These are phyloP conservation scores for Fusarium napiforme DNA, from an alignment of 2,329 filamentous ascomycete genomes.

Conservation along the genomic window DNA sequence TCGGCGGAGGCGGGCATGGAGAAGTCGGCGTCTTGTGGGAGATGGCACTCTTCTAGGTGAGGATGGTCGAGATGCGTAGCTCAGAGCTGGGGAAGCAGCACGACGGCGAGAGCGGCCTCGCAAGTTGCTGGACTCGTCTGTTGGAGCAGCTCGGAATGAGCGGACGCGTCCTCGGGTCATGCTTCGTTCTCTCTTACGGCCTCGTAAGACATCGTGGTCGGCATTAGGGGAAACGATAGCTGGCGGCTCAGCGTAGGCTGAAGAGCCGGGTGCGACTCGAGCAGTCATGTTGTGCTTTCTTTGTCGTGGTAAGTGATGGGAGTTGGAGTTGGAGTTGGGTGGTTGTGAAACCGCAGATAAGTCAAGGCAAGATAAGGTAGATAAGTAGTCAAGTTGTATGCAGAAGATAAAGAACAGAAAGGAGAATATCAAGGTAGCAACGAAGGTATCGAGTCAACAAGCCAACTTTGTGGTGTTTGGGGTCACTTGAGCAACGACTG, in stretches of 20 bases:
- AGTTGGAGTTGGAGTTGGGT: background rate
- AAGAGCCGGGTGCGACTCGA: constrained; percentile 32
- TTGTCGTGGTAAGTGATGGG: background rate
- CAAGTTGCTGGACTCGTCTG: constrained; percentile 57
- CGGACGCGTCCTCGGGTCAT: constrained; percentile 48
- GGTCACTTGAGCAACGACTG: constrained; percentile 31
- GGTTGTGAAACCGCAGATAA: constrained; percentile 11
- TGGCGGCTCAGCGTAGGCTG: constrained; percentile 41
- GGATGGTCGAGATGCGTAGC: constrained; percentile 47
- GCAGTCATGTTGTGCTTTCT: constrained; percentile 41
- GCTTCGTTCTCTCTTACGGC: constrained; percentile 55
- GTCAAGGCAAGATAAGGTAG: constrained; percentile 5
- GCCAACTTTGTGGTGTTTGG: constrained; percentile 5
- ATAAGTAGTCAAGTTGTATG: background rate
- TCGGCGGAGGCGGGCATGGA: constrained; percentile 55
- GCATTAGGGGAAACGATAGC: constrained; percentile 34
- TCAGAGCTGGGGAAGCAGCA: constrained; percentile 51
- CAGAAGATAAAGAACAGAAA: background rate
- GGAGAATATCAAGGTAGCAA: background rate
- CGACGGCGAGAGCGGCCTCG: constrained; percentile 55
- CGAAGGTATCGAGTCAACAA: background rate
- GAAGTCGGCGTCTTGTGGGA: constrained; percentile 55
- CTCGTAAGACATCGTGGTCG: constrained; percentile 49
- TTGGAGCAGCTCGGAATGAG: constrained; percentile 45
- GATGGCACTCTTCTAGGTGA: constrained; percentile 52